Percentiles rank a stretch among this genome's conserved stretches.
Conservation (phyloP, 345 rosid species). For the Citrus trifoliata region DNA sequence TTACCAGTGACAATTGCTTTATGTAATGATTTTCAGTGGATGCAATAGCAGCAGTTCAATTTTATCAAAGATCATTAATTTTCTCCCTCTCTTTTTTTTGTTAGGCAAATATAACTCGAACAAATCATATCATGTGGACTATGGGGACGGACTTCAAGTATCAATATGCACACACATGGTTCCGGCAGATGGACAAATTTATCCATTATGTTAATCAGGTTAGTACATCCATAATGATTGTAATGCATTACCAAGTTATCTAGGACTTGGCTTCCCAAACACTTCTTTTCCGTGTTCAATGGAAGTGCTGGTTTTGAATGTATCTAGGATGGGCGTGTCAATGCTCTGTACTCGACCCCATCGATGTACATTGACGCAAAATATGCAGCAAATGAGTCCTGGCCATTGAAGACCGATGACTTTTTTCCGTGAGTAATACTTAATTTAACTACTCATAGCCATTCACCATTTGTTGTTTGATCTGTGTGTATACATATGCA, state of each 20-base stretch:
- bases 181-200: conserved; percentile 50
- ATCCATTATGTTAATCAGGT: conserved; percentile 48
- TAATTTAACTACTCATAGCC: not conserved
- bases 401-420: conserved; percentile 54
- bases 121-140: conserved; percentile 60
- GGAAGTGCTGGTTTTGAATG: conserved; percentile 10
- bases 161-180: conserved; percentile 57
- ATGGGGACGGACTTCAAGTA: conserved; percentile 61
- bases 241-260: not conserved
- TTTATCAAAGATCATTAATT: not conserved
- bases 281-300: conserved; percentile 8
- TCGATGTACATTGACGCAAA: conserved; percentile 55
- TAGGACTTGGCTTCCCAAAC: not conserved
- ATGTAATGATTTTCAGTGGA: not conserved
- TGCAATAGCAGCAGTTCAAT: not conserved
- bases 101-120: conserved; percentile 55
- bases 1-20: not conserved
- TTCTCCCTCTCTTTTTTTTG: not conserved
- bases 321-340: conserved; percentile 53
- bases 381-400: conserved; percentile 36
- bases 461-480: not conserved
- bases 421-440: conserved; percentile 45
- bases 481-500: not conserved
- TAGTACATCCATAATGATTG: not conserved
- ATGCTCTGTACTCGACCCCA: conserved; percentile 57